Evolutionary conservation across 148 eudicot genomes (phyloP).

Genomic region (Nyssa sinensis): DNA sequence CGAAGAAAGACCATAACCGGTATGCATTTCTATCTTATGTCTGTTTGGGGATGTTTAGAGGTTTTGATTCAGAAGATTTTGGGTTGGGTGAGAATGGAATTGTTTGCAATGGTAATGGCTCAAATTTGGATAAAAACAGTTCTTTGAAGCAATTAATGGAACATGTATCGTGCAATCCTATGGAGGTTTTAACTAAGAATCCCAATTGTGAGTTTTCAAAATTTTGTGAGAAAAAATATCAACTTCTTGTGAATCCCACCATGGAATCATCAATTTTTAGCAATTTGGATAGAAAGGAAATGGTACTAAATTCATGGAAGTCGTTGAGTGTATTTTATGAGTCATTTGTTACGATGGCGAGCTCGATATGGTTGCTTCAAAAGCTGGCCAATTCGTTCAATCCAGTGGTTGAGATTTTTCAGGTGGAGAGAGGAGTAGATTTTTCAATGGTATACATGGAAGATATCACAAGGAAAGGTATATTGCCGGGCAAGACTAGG

Average conservation of each 20-base stretch:
- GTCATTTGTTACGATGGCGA: slow-evolving; percentile 75
- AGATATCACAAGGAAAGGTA: slow-evolving; percentile 56
- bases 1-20: slow-evolving; percentile 59
- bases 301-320: slow-evolving; percentile 70
- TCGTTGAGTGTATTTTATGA: slow-evolving; percentile 69
- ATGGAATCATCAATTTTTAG: slow-evolving; percentile 81
- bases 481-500: slow-evolving; percentile 37
- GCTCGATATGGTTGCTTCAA: slow-evolving; percentile 88
- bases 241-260: slow-evolving; percentile 71
- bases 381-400: slow-evolving; percentile 72
- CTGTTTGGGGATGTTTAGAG: slow-evolving; percentile 71
- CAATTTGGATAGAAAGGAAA: slow-evolving; percentile 53
- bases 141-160: slow-evolving; percentile 53
- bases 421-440: slow-evolving; percentile 69
- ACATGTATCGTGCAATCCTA: slow-evolving; percentile 58
- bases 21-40: slow-evolving; percentile 82
- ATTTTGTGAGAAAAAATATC: slow-evolving; percentile 81
- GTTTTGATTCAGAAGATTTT: slow-evolving; percentile 59
- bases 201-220: slow-evolving; percentile 62
- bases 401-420: slow-evolving; percentile 69
- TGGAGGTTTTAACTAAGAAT: slow-evolving; percentile 62
- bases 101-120: slow-evolving; percentile 23
- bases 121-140: slow-evolving; percentile 19
- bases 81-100: slow-evolving; percentile 37
- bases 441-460: slow-evolving; percentile 91